phyloP scores from a whole-genome alignment of 2,329 filamentous ascomycete genomes.

The Fusarium multiceps region DNA sequence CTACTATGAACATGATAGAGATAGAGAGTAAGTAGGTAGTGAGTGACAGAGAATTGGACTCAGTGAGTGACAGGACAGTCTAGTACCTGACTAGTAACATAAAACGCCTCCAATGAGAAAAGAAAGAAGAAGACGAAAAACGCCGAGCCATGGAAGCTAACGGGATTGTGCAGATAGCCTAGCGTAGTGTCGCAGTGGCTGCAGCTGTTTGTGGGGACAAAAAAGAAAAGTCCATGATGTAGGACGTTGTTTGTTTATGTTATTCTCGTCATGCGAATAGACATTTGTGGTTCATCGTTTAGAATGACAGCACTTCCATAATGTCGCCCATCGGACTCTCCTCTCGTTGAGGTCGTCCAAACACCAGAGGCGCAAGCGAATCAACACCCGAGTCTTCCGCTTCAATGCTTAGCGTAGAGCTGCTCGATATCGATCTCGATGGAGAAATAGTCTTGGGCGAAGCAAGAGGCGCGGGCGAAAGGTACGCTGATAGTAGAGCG shows the following conservation, averaged over 20 bases:
- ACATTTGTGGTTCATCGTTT: not conserved
- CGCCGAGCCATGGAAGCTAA: conserved; percentile 28
- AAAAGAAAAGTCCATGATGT: conserved; percentile 5
- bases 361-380: conserved; percentile 32
- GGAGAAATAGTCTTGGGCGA: conserved; percentile 28
- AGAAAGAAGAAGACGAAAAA: not conserved
- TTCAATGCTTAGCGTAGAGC: conserved; percentile 36
- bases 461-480: conserved; percentile 26
- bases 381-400: conserved; percentile 33
- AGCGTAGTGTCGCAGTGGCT: conserved; percentile 4
- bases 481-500: conserved; percentile 36
- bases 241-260: conserved; percentile 1
- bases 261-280: not conserved
- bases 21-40: conserved; percentile 12
- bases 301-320: conserved; percentile 37
- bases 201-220: conserved; percentile 2
- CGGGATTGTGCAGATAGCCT: conserved; percentile 12
- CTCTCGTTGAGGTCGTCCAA: conserved; percentile 34
- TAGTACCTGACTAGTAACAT: conserved; percentile 33
- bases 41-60: conserved; percentile 1
- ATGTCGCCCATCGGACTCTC: conserved; percentile 37
- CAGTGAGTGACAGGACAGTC: conserved; percentile 18
- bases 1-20: not conserved
- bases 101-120: conserved; percentile 33
- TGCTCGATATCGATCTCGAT: conserved; percentile 38